Conservation (phyloP, 176 grass and related monocot genomes). For the Juncus effusus region DNA sequence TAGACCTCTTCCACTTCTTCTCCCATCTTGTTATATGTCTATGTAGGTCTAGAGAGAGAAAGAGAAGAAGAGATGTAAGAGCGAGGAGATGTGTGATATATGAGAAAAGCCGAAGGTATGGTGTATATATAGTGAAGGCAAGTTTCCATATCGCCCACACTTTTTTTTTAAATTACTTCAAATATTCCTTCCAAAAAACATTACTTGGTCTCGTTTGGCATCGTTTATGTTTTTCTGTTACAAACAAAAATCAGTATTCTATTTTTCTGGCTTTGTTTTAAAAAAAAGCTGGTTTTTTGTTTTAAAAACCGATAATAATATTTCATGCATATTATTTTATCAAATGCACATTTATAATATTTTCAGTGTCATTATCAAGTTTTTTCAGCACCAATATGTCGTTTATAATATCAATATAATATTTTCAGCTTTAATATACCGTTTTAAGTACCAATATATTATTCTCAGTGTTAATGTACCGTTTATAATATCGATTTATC, state of each 20-base stretch:
- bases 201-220: neutral
- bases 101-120: slow-evolving; percentile 1
- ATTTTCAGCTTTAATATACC: too few relatives aligned
- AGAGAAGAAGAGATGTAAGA: neutral
- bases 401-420: too few relatives aligned
- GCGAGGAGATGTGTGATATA: neutral
- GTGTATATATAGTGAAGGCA: slow-evolving; percentile 16
- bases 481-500: too few relatives aligned
- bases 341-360: too few relatives aligned
- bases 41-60: neutral
- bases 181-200: neutral
- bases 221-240: too few relatives aligned
- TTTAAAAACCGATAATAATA: neutral
- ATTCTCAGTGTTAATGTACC: too few relatives aligned
- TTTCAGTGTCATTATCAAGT: too few relatives aligned
- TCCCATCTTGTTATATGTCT: slow-evolving; percentile 20
- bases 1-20: slow-evolving; percentile 26
- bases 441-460: too few relatives aligned
- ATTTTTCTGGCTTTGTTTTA: neutral
- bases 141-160: too few relatives aligned
- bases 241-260: too few relatives aligned
- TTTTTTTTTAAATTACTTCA: too few relatives aligned
- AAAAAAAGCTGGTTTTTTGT: neutral
- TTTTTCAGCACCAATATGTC: too few relatives aligned
- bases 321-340: neutral